Conservation (phyloP, 2,329 filamentous ascomycete genomes). For the Mycosphaerella sp. region DNA sequence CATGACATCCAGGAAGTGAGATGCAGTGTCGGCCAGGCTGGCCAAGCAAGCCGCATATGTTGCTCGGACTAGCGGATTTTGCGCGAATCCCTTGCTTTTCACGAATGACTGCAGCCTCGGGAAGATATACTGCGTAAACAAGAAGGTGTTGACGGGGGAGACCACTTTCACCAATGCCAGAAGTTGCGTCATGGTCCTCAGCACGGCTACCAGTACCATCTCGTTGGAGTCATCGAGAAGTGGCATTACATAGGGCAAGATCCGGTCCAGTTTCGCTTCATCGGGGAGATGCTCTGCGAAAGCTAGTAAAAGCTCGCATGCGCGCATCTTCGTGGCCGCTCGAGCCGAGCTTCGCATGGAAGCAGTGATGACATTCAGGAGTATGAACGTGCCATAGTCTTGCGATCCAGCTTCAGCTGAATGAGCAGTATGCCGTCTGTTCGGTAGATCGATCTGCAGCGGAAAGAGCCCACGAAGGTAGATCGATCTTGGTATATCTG, state of each 20-base stretch:
- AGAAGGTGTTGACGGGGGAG: constrained; percentile 63
- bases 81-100: constrained; percentile 41
- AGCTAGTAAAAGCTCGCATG: constrained; percentile 83
- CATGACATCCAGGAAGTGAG: constrained; percentile 82
- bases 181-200: constrained; percentile 82
- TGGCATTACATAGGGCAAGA: constrained; percentile 82
- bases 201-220: constrained; percentile 75
- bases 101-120: constrained; percentile 55
- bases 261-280: constrained; percentile 89
- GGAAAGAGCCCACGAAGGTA: constrained; percentile 63
- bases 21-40: constrained; percentile 77
- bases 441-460: constrained; percentile 77
- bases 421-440: constrained; percentile 66
- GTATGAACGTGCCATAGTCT: constrained; percentile 92
- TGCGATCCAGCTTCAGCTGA: constrained; percentile 52
- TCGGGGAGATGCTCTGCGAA: constrained; percentile 89
- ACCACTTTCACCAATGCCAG: constrained; percentile 82
- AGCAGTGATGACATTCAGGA: constrained; percentile 80
- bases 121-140: constrained; percentile 63
- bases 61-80: constrained; percentile 65
- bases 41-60: constrained; percentile 92
- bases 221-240: constrained; percentile 77
- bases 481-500: constrained; percentile 25
- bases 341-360: constrained; percentile 85
- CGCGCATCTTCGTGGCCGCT: constrained; percentile 77